These are phyloP conservation scores for Sistotremastrum suecicum DNA, from an alignment of 768 basidiomycete species.

Conservation along the genomic window DNA sequence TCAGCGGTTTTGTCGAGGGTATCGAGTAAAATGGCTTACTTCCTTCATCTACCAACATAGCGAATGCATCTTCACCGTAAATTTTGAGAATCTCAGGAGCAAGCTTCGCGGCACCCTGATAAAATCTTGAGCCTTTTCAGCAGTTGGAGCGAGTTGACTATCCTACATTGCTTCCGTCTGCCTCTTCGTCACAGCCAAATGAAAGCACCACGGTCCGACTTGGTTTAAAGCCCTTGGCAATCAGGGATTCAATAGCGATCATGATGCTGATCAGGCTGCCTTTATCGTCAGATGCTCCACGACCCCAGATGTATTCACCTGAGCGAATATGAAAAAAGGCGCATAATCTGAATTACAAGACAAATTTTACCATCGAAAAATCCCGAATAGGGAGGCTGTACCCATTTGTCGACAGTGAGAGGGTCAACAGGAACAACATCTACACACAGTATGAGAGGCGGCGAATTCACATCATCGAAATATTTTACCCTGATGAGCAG, in stretches of 20 bases:
- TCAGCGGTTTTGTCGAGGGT: no score
- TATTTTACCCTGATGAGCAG: slow-evolving; percentile 48
- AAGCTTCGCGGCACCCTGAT: slow-evolving; percentile 41
- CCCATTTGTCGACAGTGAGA: slow-evolving; percentile 41
- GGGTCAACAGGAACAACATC: slow-evolving; percentile 60
- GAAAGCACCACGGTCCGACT: slow-evolving; percentile 38
- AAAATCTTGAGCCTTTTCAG: no score
- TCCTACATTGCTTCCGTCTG: no score
- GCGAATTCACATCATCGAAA: background rate
- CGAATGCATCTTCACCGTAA: slow-evolving; percentile 61
- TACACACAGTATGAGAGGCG: slow-evolving; percentile 10
- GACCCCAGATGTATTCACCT: slow-evolving; percentile 57
- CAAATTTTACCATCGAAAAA: slow-evolving; percentile 33
- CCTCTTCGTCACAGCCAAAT: slow-evolving; percentile 13
- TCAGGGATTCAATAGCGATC: slow-evolving; percentile 36
- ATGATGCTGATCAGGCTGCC: slow-evolving; percentile 51
- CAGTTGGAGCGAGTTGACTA: no score
- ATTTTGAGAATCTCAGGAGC: slow-evolving; percentile 31
- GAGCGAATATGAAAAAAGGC: background rate
- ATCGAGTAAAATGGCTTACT: slow-evolving; percentile 24
- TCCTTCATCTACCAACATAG: slow-evolving; percentile 82
- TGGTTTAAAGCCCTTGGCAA: slow-evolving; percentile 51
- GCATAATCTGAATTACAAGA: background rate
- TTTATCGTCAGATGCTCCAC: slow-evolving; percentile 68
- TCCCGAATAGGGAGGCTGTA: slow-evolving; percentile 49